Percentiles rank a stretch among this genome's conserved stretches.
Evolutionary conservation across 116 monocot genomes (phyloP).

Genomic region (Zostera marina): DNA sequence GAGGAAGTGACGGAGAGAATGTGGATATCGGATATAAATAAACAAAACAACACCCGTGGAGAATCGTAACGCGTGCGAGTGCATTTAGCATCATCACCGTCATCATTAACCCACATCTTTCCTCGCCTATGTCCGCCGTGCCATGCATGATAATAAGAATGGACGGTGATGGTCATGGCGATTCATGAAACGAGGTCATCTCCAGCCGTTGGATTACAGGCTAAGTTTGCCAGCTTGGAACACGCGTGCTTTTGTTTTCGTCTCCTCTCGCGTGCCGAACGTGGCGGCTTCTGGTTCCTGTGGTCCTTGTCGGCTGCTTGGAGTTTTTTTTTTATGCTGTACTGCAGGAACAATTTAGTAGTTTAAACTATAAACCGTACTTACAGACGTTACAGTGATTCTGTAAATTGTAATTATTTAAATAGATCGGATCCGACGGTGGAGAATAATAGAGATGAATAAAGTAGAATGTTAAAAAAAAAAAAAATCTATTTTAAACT

Average conservation of each 20-base stretch:
- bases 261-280: neutral
- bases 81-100: neutral
- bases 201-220: neutral
- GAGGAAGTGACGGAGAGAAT: neutral
- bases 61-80: neutral
- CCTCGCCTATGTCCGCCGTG: neutral
- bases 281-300: conserved; percentile 1
- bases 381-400: too few relatives aligned
- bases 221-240: neutral
- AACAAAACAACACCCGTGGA: neutral
- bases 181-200: neutral
- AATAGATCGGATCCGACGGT: too few relatives aligned
- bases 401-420: too few relatives aligned
- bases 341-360: neutral
- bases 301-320: neutral
- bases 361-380: too few relatives aligned
- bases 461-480: too few relatives aligned
- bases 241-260: neutral
- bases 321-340: neutral
- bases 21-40: neutral
- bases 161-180: neutral
- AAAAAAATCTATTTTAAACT: too few relatives aligned
- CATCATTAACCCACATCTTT: neutral
- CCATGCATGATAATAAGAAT: neutral
- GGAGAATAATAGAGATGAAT: too few relatives aligned